Base-by-base conservation (phyloP, 176 grass and related monocot species). In the Zea luxurians region DNA sequence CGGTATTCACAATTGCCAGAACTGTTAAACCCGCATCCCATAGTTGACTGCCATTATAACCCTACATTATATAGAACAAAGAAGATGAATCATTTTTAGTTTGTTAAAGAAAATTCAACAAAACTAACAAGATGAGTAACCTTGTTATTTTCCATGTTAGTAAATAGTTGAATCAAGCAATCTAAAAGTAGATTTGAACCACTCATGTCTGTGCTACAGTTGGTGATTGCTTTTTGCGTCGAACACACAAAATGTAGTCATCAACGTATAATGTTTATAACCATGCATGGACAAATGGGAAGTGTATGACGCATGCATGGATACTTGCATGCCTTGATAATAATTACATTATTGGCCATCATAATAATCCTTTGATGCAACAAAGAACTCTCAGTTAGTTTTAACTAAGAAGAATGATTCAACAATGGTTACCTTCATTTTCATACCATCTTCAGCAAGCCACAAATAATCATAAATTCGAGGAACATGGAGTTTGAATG, bases 371-470 rank as follows among this genome's bases (percentile, higher is more conserved):
- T 50, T 1, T 11, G 46, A 12, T 48, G 46, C 4, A 12, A 48
- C 4, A 16, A 13, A 5, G 0, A 52, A 52, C 49, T 52, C 48
- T 50, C 13, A 52, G 4, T 1, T 61, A 34, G 3, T 61, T 61
- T 61, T 8, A 10, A 10, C 1, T 27, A 34, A 5, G 9, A 37
- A 13, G 13, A 10, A 34, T 13, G 41, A 70, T 17, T 36, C 20
- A 36, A 4, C 13, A 73, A 73, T 13, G 15, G 53, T 66, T 27
- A 94, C 92, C 83, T 91, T 74, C 93, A 97, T 93, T 71, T 97
- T 97, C 93, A 97, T 93, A 68, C 93, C 93, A 89, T 97, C 93
- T 93, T 93, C 93, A 69, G 93, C 93, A 84, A 97, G 2, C 93
- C 93, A 97, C 11, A 97, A 64, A 74, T 85, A 97, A 54, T 97